phyloP scores from a whole-genome alignment of 163 green algal genomes.

The Picocystis sp. region DNA sequence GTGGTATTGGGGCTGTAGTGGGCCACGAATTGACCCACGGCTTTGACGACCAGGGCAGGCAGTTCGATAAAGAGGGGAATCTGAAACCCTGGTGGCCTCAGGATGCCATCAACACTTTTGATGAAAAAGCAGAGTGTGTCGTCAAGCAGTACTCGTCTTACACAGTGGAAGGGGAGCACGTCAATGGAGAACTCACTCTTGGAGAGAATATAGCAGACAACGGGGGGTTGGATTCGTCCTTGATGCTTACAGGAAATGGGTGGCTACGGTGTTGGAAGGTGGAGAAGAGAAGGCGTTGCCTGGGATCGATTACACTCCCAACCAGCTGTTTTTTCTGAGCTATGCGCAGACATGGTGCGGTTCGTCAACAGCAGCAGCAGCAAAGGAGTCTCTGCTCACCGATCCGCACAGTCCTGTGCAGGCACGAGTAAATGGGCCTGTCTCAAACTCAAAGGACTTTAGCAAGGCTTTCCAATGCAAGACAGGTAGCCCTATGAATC shows the following conservation, averaged over 20 bases:
- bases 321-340: no score
- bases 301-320: no score
- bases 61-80: slow-evolving; percentile 7
- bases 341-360: no score
- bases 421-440: no score
- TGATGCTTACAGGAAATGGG: neutral
- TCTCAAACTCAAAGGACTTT: no score
- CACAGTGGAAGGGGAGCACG: neutral
- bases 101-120: slow-evolving; percentile 7
- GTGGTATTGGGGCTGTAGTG: slow-evolving; percentile 11
- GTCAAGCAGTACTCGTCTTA: slow-evolving; percentile 9
- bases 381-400: no score
- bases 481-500: no score
- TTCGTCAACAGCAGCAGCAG: no score
- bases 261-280: no score
- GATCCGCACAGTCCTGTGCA: no score
- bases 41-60: neutral
- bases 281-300: no score
- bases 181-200: slow-evolving; percentile 14
- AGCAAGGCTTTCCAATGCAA: no score
- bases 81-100: slow-evolving; percentile 9
- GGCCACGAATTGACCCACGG: slow-evolving; percentile 16
- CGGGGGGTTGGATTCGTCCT: slow-evolving; percentile 7
- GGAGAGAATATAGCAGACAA: slow-evolving; percentile 14
- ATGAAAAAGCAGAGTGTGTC: slow-evolving; percentile 1